phyloP scores from a whole-genome alignment of 805 yeast genomes.

The Saturnispora besseyi region DNA sequence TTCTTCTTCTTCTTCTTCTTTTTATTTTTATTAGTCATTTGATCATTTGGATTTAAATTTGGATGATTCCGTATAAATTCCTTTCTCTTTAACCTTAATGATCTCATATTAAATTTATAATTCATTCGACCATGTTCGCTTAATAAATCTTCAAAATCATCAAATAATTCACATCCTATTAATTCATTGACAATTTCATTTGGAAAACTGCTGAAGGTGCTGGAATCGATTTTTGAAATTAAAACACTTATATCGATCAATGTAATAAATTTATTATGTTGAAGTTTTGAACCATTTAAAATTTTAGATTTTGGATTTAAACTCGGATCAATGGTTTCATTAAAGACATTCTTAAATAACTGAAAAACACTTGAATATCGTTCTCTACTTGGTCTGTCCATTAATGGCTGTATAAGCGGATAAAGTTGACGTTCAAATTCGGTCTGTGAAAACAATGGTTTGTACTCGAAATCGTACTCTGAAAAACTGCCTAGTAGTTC shows the following conservation, averaged over 20 bases:
- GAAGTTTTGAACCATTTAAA: neutral
- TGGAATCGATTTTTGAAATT: slow-evolving; percentile 17
- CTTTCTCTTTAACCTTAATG: neutral
- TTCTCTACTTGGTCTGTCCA: slow-evolving; percentile 10
- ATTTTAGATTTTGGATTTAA: neutral
- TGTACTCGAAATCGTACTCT: slow-evolving; percentile 16
- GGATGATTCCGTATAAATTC: slow-evolving; percentile 1
- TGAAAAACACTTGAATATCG: slow-evolving; percentile 5
- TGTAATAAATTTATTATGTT: slow-evolving; percentile 15
- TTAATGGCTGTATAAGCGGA: slow-evolving; percentile 12
- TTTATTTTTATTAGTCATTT: neutral
- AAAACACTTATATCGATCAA: slow-evolving; percentile 20
- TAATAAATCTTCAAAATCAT: slow-evolving; percentile 11
- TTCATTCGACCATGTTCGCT: slow-evolving; percentile 17
- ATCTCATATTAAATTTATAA: slow-evolving; percentile 15
- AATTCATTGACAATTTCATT: slow-evolving; percentile 15
- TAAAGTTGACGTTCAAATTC: slow-evolving; percentile 20
- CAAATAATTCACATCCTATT: slow-evolving; percentile 8
- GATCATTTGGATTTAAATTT: neutral
- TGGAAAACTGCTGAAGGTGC: slow-evolving; percentile 17
- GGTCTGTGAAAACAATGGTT: slow-evolving; percentile 16
- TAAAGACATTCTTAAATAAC: slow-evolving; percentile 2
- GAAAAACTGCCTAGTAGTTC: slow-evolving; percentile 1
- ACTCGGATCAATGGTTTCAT: neutral
- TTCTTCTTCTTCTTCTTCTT: slow-evolving; percentile 4